Evolutionary conservation across 2,329 filamentous ascomycete species (phyloP).

Genomic region (Aspergillus candidus): DNA sequence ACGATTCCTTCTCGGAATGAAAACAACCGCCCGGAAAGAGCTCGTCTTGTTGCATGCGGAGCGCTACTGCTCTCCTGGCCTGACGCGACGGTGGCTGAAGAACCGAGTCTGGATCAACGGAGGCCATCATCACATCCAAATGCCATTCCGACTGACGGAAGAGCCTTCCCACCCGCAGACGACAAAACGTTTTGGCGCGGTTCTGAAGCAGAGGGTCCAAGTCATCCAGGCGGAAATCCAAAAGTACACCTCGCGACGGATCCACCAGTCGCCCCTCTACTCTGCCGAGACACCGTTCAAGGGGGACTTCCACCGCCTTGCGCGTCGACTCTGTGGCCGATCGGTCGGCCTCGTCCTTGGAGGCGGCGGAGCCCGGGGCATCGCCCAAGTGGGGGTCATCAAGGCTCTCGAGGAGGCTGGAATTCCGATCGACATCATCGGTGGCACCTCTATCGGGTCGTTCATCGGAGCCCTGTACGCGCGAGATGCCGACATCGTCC

Average conservation of each 20-base stretch:
- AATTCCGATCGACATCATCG: conserved; percentile 90
- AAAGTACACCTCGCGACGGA: conserved; percentile 90
- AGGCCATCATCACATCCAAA: conserved; percentile 94
- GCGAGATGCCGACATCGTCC: conserved; percentile 90
- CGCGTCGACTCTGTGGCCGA: conserved; percentile 83
- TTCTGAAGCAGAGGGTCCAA: conserved; percentile 86
- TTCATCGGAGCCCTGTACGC: conserved; percentile 96
- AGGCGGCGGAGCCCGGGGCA: conserved; percentile 85
- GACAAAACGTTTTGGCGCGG: conserved; percentile 72
- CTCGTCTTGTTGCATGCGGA: conserved; percentile 85
- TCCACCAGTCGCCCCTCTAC: conserved; percentile 84
- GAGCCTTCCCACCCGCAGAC: conserved; percentile 70
- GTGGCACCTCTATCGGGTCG: conserved; percentile 91
- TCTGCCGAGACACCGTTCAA: conserved; percentile 90
- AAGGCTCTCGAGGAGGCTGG: conserved; percentile 92
- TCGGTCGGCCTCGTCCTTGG: conserved; percentile 91
- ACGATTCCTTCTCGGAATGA: conserved; percentile 90
- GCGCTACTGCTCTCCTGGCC: conserved; percentile 73
- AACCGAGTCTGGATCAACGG: conserved; percentile 98
- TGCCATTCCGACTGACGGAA: conserved; percentile 72
- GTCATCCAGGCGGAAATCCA: conserved; percentile 95
- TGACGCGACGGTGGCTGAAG: conserved; percentile 82
- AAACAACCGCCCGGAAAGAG: conserved; percentile 91
- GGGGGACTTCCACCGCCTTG: conserved; percentile 90
- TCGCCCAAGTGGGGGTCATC: conserved; percentile 90